Evolutionary conservation across 768 basidiomycete genomes (phyloP).

Genomic region (Mycena rosella): DNA sequence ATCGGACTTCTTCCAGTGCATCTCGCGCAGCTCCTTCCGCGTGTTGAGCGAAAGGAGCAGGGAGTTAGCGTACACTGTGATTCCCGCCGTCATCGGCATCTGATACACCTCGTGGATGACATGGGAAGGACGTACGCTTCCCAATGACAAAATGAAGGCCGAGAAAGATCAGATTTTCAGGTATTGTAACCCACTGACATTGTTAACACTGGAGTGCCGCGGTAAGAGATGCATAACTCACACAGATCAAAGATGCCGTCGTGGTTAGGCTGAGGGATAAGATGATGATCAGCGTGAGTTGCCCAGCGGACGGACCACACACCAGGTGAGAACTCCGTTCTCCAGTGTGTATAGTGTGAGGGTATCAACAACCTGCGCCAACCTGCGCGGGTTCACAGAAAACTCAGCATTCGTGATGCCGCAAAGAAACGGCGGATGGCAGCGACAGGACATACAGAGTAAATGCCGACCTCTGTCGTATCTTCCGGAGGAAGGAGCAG

Average conservation of each 20-base stretch:
- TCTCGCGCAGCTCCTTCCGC: slow-evolving; percentile 31
- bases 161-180: slow-evolving; percentile 51
- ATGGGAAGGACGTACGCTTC: slow-evolving; percentile 41
- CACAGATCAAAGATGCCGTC: slow-evolving; percentile 51
- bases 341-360: slow-evolving; percentile 54
- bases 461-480: slow-evolving; percentile 32
- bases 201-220: neutral
- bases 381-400: slow-evolving; percentile 33
- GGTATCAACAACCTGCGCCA: slow-evolving; percentile 48
- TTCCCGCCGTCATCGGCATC: neutral
- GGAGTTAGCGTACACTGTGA: slow-evolving; percentile 33
- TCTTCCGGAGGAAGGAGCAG: slow-evolving; percentile 46
- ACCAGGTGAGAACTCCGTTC: slow-evolving; percentile 50
- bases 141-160: slow-evolving; percentile 53
- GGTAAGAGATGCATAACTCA: slow-evolving; percentile 34
- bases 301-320: neutral
- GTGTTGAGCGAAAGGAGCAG: slow-evolving; percentile 31
- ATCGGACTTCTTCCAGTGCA: slow-evolving; percentile 20
- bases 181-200: slow-evolving; percentile 49
- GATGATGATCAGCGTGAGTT: neutral
- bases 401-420: too few species aligned
- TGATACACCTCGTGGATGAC: neutral
- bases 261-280: slow-evolving; percentile 42
- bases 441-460: slow-evolving; percentile 17
- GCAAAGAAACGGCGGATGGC: too few species aligned